Evolutionary conservation across 2,329 filamentous ascomycete genomes (phyloP), one percentile per base, ranked within the genome.

Genomic region (Cytospora piceae): DNA sequence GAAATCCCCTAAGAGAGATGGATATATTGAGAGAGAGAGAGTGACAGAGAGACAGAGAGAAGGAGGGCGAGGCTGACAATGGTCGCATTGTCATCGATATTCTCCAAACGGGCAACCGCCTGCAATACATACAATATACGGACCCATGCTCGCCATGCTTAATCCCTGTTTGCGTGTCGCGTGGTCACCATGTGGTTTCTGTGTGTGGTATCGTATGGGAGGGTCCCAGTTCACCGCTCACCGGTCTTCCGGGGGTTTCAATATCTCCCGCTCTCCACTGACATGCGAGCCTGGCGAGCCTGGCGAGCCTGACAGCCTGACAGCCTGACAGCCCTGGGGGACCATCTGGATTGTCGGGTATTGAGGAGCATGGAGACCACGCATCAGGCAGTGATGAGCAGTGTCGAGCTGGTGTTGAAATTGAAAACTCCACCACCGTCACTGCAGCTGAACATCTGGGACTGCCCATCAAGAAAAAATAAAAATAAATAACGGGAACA

Each of bases 111-210:
- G 32, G 32, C 32, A 34, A 34, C 27, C 5, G 5, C 27, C 27
- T 5, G 27, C 27, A 29, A 29, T 29, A 29, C 27, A 29, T 5
- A 14, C 32, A 34, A 42, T 62, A 39, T n/a, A 56, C 32, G 55
- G 27, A 62, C 46, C 53, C 60, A 37, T 54, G 12, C 52, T n/a
- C 37, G 27, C 12, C 29, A 22, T 42, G 46, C 61, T 12, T 27
- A 27, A 31, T 27, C 27, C 61, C 61, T 49, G 46, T 24, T 46
- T 63, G 61, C 61, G 34, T 57, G 53, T 52, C 39, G 61, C 53
- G 61, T 57, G 53, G 53, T 52, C 61, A 51, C 61, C 61, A 63
- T 63, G 61, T 63, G 61, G 61, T 63, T 46, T 51, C 39, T 11
- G 12, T 55, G 29, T 34, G 27, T 37, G 9, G 2, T 2, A 6